phyloP scores from a whole-genome alignment of 2,329 filamentous ascomycete genomes.

The Aaosphaeria pasadenensis region DNA sequence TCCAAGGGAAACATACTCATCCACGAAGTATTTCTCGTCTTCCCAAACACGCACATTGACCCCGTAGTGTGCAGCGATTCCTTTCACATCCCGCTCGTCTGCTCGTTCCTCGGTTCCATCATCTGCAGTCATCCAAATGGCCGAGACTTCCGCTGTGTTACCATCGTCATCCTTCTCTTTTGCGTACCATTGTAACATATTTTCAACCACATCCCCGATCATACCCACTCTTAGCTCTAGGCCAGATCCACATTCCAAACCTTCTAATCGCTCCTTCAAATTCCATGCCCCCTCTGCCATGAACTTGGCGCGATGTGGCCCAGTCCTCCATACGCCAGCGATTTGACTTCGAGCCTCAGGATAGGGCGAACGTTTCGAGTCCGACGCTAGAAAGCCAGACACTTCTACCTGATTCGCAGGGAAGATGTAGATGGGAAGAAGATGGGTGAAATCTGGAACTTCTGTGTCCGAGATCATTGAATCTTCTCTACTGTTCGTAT shows the following conservation, averaged over 20 bases:
- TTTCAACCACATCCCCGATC: slow-evolving; percentile 56
- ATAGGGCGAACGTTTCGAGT: slow-evolving; percentile 54
- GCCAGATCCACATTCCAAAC: slow-evolving; percentile 52
- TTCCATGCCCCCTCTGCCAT: slow-evolving; percentile 71
- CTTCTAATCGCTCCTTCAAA: slow-evolving; percentile 61
- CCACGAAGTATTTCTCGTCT: slow-evolving; percentile 76
- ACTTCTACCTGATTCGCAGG: slow-evolving; percentile 70
- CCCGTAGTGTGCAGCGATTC: slow-evolving; percentile 51
- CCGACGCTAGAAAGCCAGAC: slow-evolving; percentile 63
- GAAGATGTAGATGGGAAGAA: slow-evolving; percentile 67
- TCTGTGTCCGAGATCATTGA: slow-evolving; percentile 20
- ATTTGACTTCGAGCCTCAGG: slow-evolving; percentile 65
- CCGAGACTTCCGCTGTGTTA: slow-evolving; percentile 50
- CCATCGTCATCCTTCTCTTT: slow-evolving; percentile 8
- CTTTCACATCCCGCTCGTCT: slow-evolving; percentile 59
- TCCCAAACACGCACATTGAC: slow-evolving; percentile 64
- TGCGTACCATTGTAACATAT: slow-evolving; percentile 52
- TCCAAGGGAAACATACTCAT: slow-evolving; percentile 59
- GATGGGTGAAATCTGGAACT: slow-evolving; percentile 44
- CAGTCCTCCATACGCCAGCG: slow-evolving; percentile 70
- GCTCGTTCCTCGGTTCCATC: slow-evolving; percentile 66
- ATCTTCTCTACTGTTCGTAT: slow-evolving; percentile 37
- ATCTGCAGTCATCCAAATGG: slow-evolving; percentile 72
- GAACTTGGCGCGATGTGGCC: slow-evolving; percentile 69
- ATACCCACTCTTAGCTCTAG: slow-evolving; percentile 64